phyloP scores from a whole-genome alignment of 352 stramenopile species.

The Blastocystis hominis region DNA sequence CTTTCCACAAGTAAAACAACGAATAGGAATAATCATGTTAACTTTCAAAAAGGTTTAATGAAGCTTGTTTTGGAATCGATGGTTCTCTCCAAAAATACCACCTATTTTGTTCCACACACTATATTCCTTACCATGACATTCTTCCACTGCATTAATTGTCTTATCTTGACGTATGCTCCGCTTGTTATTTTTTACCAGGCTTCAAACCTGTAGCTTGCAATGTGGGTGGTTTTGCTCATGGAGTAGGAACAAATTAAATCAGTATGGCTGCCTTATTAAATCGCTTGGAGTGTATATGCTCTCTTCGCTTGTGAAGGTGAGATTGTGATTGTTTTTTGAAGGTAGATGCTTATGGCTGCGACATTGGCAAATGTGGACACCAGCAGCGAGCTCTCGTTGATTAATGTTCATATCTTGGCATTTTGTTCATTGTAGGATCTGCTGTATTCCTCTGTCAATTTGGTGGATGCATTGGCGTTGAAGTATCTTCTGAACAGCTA shows the following conservation, averaged over 20 bases:
- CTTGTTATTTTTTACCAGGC: slow-evolving; percentile 2
- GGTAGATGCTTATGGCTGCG: neutral
- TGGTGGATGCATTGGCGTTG: neutral
- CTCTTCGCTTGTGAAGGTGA: neutral
- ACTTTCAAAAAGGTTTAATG: too few species aligned
- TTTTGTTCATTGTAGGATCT: neutral
- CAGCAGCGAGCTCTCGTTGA: neutral
- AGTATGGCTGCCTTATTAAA: neutral
- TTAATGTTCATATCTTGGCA: neutral
- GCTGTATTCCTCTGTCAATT: neutral
- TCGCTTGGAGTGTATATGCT: neutral
- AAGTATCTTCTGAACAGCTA: neutral
- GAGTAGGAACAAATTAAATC: neutral
- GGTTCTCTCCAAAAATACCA: too few species aligned
- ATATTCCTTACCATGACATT: slow-evolving; percentile 30
- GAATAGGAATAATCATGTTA: neutral
- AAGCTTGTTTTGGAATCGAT: too few species aligned
- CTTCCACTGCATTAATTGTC: slow-evolving; percentile 27
- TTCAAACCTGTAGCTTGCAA: neutral
- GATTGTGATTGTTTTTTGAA: neutral
- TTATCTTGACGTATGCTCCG: neutral
- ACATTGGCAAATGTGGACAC: neutral
- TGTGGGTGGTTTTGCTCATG: neutral
- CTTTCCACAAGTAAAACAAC: slow-evolving; percentile 53
- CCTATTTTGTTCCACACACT: too few species aligned